phyloP scores from a whole-genome alignment of 2,329 filamentous ascomycete genomes.

The Cercospora sojina region DNA sequence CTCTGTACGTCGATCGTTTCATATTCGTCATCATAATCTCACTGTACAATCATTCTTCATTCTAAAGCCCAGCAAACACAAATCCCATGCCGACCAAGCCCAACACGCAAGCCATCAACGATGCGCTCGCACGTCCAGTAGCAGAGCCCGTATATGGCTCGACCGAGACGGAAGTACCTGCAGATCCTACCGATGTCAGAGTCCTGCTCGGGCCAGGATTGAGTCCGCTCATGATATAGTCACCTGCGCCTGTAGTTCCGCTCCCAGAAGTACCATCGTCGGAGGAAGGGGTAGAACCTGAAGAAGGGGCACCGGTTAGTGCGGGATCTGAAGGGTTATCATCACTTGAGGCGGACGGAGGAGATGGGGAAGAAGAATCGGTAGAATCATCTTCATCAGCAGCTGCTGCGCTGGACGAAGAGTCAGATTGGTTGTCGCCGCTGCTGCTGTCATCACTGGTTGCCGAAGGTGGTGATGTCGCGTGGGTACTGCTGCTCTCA shows the following conservation, averaged over 20 bases:
- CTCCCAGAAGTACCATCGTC: background rate
- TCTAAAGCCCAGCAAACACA: background rate
- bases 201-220: background rate
- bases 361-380: background rate
- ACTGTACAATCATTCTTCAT: background rate
- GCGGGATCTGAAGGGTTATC: background rate
- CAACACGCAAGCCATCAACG: background rate
- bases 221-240: conserved; percentile 4
- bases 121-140: background rate
- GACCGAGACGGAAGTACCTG: conserved; percentile 17
- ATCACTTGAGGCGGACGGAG: background rate
- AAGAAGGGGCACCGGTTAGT: background rate
- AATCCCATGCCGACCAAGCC: background rate
- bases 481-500: background rate
- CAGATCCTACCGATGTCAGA: conserved; percentile 8
- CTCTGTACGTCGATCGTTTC: background rate
- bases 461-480: background rate
- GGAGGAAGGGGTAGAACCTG: background rate
- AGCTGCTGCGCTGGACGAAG: background rate
- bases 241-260: background rate
- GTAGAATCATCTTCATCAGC: background rate
- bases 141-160: background rate
- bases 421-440: background rate
- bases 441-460: background rate
- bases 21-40: background rate